Evolutionary conservation across 2,329 filamentous ascomycete species (phyloP), one percentile per base, ranked within the genome.

Genomic region (Zymoseptoria passerinii): DNA sequence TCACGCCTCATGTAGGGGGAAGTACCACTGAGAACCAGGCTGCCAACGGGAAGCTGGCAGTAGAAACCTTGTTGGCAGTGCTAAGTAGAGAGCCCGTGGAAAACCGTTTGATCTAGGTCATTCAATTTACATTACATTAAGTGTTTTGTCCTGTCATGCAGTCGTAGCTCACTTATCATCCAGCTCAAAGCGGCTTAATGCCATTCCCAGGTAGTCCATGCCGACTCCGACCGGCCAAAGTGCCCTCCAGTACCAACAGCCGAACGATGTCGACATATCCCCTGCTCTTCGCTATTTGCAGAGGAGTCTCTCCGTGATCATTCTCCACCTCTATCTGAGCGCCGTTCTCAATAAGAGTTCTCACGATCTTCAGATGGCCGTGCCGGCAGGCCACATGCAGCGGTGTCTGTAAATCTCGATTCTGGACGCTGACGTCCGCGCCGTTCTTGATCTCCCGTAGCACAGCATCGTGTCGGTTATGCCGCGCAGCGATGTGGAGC

Each of bases 1-100:
- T 75, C 57, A 78, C 75, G 4, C 76, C 77, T 6, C 77, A 79
- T 56, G 73, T 79, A 50, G 78, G 78, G 7, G 77, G 76, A 1
- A 73, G 77, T 0, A 80, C 78, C 1, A 64, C 63, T 3, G 67
- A 72, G 55, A 74, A 70, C 4, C 75, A 76, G 59, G 67, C 69
- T 49, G 66, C 66, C 13, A 73, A 71, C 50, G 73, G 72, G 0
- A 69, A 68, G 57, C 69, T 68, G 20, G 74, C 73, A 8, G 68
- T 75, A 2, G 70, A 75, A 44, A 71, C 59, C 16, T 49, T 61
- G 20, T 23, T 65, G 52, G 55, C 55, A 23, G 56, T 65, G 28
- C 20, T 65, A 40, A 40, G 57, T 8, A 59, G 60, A 19, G 50
- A 57, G n/a, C 57, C 58, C 20, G 63, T 63, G 23, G 28, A 55